Percentiles rank a stretch among this genome's conserved stretches.
These are phyloP conservation scores for Spirogloea muscicola DNA, from an alignment of 139 green algal genomes.

Conservation along the genomic window DNA sequence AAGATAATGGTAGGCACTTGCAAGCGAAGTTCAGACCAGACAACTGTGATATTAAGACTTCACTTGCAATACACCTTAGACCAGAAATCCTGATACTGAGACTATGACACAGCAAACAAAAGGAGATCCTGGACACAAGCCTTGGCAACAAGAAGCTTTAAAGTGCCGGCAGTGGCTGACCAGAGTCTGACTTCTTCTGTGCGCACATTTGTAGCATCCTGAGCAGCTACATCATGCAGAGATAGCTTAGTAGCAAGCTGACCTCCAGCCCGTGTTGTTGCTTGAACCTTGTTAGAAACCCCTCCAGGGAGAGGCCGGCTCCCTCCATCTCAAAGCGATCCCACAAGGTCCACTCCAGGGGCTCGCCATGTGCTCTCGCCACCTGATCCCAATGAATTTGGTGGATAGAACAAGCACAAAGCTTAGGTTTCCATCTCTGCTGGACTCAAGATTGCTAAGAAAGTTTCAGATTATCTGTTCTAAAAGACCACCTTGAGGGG, in stretches of 20 bases:
- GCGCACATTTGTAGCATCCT: no score
- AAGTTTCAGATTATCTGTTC: background rate
- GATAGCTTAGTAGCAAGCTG: background rate
- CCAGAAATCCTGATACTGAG: no score
- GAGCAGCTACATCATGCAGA: background rate
- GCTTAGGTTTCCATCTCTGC: no score
- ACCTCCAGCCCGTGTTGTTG: conserved; percentile 44
- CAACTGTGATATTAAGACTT: background rate
- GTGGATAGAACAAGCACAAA: background rate
- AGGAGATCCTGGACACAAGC: background rate
- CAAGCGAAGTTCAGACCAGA: no score
- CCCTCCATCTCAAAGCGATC: conserved; percentile 45
- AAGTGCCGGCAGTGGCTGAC: background rate
- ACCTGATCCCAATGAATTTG: background rate
- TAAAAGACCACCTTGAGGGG: background rate
- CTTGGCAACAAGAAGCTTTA: background rate
- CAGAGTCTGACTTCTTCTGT: no score
- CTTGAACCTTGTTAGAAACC: conserved; percentile 39
- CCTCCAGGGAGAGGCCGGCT: conserved; percentile 19
- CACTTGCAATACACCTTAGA: no score
- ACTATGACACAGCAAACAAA: background rate
- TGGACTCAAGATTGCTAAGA: background rate
- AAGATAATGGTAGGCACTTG: no score
- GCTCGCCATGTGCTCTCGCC: background rate
- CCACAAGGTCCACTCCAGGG: conserved; percentile 44